Base-by-base conservation (phyloP, 495 filamentous ascomycete species). In the Oleoguttula mirabilis region DNA sequence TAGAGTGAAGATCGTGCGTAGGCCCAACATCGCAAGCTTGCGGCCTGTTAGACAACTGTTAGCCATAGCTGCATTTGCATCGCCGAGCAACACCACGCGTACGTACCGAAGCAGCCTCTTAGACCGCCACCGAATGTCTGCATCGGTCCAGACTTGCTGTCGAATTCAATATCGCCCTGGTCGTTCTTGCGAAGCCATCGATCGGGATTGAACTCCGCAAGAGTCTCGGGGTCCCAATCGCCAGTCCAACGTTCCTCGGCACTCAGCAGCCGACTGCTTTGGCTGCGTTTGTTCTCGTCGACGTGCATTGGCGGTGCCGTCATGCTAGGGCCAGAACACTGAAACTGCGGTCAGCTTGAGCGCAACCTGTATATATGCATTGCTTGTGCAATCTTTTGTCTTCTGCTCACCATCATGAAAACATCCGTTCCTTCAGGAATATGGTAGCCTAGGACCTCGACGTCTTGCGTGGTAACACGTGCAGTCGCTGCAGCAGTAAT, bases 391-490 rank as follows among this genome's bases (percentile, higher is more conserved):
- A n/a, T n/a, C n/a, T n/a, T n/a, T n/a, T n/a, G n/a, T n/a, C n/a
- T 28, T n/a, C n/a, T 7, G n/a, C 25, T 28, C n/a, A 28, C 25
- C 23, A 36, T n/a, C 15, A 51, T 31, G 21, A 45, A 47, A 12
- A 51, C 36, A 14, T 36, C 28, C 2, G 48, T 51, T 3, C 48
- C 48, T 24, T 46, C 42, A 3, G 48, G 48, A n/a, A 51, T 47
- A 14, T 5, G 36, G 33, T 41, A 21, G 20, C 48, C 48, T 5
- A 51, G 35, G 22, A 51, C 15, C 3, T 24, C 35, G 2, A 36
- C 24, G 19, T 51, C 48, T 10, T 17, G 27, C 14, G n/a, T 38
- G 2, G 48, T 27, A 3, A 21, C 5, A 4, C 48, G 34, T 3
- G 28, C n/a, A 21, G 28, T 41, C 0, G 21, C 30, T 4, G 21